Base-by-base conservation (phyloP, 257 asterid species). In the Perilla frutescens region DNA sequence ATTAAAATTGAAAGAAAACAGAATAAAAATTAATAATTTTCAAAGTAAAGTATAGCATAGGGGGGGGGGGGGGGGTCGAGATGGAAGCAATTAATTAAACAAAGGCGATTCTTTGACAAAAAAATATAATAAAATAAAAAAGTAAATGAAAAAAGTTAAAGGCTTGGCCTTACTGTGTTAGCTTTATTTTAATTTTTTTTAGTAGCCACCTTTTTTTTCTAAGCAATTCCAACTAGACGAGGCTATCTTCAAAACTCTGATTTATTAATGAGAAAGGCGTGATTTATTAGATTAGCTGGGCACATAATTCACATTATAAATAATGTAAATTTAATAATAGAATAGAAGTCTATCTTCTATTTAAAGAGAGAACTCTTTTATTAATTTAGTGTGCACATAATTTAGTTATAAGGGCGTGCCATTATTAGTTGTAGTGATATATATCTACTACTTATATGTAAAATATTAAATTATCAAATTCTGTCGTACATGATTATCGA, bases 131-230 rank as follows among this genome's bases (percentile, higher is more conserved):
- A 8, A 3, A 10, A 65, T 6, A 13, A 11, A 2, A 56, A 29
- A 77, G 66, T 58, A 72, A 65, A 48, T 49, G 69, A 31, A 4
- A 79, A 79, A 79, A 79, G 83, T 68, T 73, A 62, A 79, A 79
- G 76, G n/a, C 60, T 75, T 80, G 77, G 74, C 64, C 56, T n/a
- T 55, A 34, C 47, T 47, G 63, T 55, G 51, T 9, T 41, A 31
- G 31, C 56, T 70, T 74, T 74, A 34, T 72, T 70, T 76, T 68
- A 53, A n/a, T 48, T 11, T 51, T 62, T 62, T 2, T 67, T 4
- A 51, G 60, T 5, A 15, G 13, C 67, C 7, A 62, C 61, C 26
- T 20, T 14, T 36, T 44, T 44, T 39, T 20, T 20, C 3, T 49
- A 49, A 47, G 53, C 61, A 59, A 60, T 61, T 39, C 64, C 71